Conservation (phyloP, 2,329 filamentous ascomycete genomes). For the Neurospora crassa region DNA sequence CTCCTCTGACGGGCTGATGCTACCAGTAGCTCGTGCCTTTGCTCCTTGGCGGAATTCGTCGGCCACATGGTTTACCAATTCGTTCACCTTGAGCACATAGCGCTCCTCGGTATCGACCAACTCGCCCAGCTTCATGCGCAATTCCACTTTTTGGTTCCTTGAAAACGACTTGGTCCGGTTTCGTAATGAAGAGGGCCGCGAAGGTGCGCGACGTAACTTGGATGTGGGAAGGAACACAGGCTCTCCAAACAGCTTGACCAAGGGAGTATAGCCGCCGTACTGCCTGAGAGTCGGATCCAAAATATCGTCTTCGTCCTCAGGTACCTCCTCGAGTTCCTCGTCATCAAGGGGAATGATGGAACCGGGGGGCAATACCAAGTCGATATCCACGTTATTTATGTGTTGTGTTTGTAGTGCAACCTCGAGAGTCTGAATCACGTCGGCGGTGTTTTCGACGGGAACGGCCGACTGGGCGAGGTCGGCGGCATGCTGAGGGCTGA, state of each 20-base stretch:
- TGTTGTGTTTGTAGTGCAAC: conserved; percentile 72
- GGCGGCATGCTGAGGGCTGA: conserved; percentile 86
- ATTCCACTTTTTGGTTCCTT: conserved; percentile 70
- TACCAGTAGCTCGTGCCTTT: conserved; percentile 45
- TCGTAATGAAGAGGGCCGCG: conserved; percentile 64
- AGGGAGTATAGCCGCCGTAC: conserved; percentile 67
- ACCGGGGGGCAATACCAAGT: conserved; percentile 74
- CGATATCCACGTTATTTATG: conserved; percentile 76
- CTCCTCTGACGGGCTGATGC: conserved; percentile 61
- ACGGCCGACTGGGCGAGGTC: conserved; percentile 80
- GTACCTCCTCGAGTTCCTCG: conserved; percentile 49
- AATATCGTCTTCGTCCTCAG: conserved; percentile 56
- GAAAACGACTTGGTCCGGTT: conserved; percentile 71
- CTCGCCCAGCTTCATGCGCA: conserved; percentile 83
- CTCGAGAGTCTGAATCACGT: conserved; percentile 64
- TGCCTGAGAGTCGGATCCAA: conserved; percentile 54
- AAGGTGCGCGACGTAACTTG: conserved; percentile 74
- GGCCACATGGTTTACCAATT: conserved; percentile 72
- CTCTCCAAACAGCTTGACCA: conserved; percentile 74
- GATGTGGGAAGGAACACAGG: conserved; percentile 81
- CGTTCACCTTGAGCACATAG: conserved; percentile 81
- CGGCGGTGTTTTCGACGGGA: conserved; percentile 64
- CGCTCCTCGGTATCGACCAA: conserved; percentile 88
- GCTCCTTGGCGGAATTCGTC: conserved; percentile 68
- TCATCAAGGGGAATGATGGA: conserved; percentile 57